Conservation (phyloP, 768 basidiomycete genomes). For the Gyrodon lividus region DNA sequence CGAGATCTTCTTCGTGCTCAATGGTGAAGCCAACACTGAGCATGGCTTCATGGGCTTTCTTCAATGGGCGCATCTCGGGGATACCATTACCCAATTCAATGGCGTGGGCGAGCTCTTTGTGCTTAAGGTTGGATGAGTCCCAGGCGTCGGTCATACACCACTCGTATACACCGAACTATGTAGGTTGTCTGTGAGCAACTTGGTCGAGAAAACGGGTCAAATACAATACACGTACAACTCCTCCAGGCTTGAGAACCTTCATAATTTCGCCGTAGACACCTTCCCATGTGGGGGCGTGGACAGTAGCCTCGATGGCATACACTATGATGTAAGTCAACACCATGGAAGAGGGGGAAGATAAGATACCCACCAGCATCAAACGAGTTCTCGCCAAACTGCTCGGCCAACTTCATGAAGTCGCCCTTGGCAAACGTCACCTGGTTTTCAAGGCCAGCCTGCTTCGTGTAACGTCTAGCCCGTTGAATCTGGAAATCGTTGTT, state of each 20-base stretch:
- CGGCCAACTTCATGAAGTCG: constrained; percentile 93
- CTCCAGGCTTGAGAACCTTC: constrained; percentile 95
- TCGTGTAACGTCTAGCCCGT: constrained; percentile 82
- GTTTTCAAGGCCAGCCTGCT: constrained; percentile 67
- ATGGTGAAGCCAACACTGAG: constrained; percentile 82
- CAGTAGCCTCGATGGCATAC: constrained; percentile 97
- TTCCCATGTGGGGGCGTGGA: constrained; percentile 94
- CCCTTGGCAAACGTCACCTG: constrained; percentile 86
- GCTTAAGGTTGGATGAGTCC: constrained; percentile 81
- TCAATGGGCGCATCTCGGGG: constrained; percentile 89
- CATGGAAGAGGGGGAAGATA: neutral
- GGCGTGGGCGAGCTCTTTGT: constrained; percentile 88
- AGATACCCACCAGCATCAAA: constrained; percentile 84
- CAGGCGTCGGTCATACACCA: constrained; percentile 98
- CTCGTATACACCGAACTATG: constrained; percentile 94
- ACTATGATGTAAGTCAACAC: constrained; percentile 43
- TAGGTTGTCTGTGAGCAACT: constrained; percentile 1
- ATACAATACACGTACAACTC: constrained; percentile 60
- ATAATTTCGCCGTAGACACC: constrained; percentile 93
- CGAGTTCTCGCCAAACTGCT: constrained; percentile 87
- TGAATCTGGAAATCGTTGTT: constrained; percentile 96
- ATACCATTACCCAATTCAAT: constrained; percentile 97
- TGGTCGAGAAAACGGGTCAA: neutral
- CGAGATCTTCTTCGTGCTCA: constrained; percentile 91
- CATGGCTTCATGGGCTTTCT: constrained; percentile 71